phyloP scores from a whole-genome alignment of 2,329 filamentous ascomycete species.

The Neofusicoccum sp. region DNA sequence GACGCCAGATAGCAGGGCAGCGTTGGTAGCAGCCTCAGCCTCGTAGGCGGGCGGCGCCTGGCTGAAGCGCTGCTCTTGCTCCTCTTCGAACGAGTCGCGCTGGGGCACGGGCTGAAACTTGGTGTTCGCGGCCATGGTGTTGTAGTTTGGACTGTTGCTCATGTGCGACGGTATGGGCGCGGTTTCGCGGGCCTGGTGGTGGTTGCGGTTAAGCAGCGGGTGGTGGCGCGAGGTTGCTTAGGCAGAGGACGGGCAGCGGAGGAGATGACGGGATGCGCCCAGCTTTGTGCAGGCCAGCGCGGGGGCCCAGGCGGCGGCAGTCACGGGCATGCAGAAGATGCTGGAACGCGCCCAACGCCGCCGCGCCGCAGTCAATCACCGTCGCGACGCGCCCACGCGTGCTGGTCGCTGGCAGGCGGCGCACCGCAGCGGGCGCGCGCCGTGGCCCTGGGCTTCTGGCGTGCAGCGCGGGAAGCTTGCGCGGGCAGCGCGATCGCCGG shows the following conservation, averaged over 20 bases:
- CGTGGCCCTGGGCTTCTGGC: background rate
- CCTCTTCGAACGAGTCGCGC: constrained; percentile 80
- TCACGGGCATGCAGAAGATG: constrained; percentile 15
- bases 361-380: background rate
- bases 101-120: constrained; percentile 84
- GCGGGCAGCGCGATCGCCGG: constrained; percentile 15
- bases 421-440: background rate
- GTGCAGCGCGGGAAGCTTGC: background rate
- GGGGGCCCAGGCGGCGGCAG: constrained; percentile 5
- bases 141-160: constrained; percentile 11
- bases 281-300: constrained; percentile 18
- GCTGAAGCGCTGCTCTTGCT: constrained; percentile 55
- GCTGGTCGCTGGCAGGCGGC: constrained; percentile 6
- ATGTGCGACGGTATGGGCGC: background rate
- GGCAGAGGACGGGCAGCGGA: constrained; percentile 3
- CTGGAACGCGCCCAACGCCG: constrained; percentile 18
- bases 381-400: constrained; percentile 4
- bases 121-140: constrained; percentile 51
- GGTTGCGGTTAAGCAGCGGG: background rate
- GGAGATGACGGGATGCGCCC: constrained; percentile 17
- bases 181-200: background rate
- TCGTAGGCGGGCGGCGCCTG: constrained; percentile 83
- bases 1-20: constrained; percentile 63
- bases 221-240: background rate
- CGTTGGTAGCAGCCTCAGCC: constrained; percentile 57